phyloP scores from a whole-genome alignment of 176 grass and related monocot species.

The Rhipidocladum racemiflorum region DNA sequence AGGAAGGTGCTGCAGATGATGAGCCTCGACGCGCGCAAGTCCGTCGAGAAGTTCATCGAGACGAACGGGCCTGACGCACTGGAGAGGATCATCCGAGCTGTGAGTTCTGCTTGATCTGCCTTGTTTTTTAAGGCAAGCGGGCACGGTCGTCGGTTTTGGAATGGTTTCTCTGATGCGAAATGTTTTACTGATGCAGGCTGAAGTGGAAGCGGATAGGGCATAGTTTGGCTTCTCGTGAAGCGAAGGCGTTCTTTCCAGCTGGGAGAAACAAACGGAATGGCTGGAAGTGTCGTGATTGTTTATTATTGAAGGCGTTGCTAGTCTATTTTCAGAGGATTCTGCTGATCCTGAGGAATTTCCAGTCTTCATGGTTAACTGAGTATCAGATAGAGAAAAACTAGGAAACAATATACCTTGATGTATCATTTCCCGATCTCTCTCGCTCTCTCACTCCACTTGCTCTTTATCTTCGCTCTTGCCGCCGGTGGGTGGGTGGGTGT shows the following conservation, averaged over 20 bases:
- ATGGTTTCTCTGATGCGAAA: conserved; percentile 13
- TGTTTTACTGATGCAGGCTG: conserved; percentile 46
- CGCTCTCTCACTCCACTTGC: too few species aligned
- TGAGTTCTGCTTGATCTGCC: conserved; percentile 18
- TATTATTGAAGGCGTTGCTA: too few species aligned
- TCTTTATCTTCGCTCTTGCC: too few species aligned
- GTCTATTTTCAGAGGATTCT: too few species aligned
- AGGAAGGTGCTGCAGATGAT: conserved; percentile 78
- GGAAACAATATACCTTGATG: too few species aligned
- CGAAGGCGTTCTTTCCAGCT: conserved; percentile 19
- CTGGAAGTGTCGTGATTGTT: too few species aligned
- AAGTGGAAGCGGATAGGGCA: conserved; percentile 41
- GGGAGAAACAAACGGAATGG: background rate
- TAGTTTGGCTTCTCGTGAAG: conserved; percentile 19
- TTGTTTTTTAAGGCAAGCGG: background rate
- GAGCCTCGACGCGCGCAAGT: conserved; percentile 84
- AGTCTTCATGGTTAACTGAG: too few species aligned
- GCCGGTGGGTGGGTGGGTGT: too few species aligned
- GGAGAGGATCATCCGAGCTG: conserved; percentile 67
- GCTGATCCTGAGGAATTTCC: too few species aligned
- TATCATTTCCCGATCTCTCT: too few species aligned
- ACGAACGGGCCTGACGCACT: conserved; percentile 70
- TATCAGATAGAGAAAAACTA: too few species aligned
- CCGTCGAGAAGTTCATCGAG: conserved; percentile 80
- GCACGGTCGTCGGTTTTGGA: background rate